A percentile compares a stretch with the other conserved stretches of the same genome.
Conservation (phyloP, 2,329 filamentous ascomycete genomes). For the Aspergillus tubingensis region DNA sequence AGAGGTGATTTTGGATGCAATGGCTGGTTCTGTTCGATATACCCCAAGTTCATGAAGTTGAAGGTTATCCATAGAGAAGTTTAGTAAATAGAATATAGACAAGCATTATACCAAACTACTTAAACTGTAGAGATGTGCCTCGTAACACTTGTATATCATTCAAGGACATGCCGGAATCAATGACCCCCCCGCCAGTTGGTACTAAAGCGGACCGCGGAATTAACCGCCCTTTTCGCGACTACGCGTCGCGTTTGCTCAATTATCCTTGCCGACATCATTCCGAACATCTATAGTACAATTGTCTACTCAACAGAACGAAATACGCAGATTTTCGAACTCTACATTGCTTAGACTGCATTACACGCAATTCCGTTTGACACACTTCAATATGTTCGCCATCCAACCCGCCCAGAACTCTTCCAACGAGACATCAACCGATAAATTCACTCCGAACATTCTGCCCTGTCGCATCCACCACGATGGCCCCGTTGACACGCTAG, state of each 20-base stretch:
- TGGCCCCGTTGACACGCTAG: slow-evolving; percentile 65
- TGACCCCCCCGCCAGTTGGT: not conserved
- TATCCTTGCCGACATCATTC: not conserved
- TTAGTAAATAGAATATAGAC: not conserved
- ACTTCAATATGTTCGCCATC: slow-evolving; percentile 37
- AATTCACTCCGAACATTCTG: slow-evolving; percentile 68
- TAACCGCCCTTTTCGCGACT: not conserved
- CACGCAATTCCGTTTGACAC: not conserved
- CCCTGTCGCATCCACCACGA: slow-evolving; percentile 80
- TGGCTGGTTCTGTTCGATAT: slow-evolving; percentile 17
- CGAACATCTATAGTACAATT: not conserved
- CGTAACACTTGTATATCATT: not conserved
- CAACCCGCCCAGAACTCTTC: slow-evolving; percentile 28
- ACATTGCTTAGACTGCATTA: not conserved
- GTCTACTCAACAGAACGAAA: not conserved
- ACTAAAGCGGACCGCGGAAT: slow-evolving; percentile 3
- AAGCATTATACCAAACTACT: not conserved
- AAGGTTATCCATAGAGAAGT: not conserved
- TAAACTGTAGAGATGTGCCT: not conserved
- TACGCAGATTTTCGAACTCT: no score
- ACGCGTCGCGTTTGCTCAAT: not conserved
- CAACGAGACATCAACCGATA: slow-evolving; percentile 27
- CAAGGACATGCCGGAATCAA: not conserved
- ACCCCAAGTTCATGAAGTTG: slow-evolving; percentile 18
- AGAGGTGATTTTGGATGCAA: slow-evolving; percentile 35